Base-by-base conservation (phyloP, 2,329 filamentous ascomycete species). In the Sphaerulina vaccinii region DNA sequence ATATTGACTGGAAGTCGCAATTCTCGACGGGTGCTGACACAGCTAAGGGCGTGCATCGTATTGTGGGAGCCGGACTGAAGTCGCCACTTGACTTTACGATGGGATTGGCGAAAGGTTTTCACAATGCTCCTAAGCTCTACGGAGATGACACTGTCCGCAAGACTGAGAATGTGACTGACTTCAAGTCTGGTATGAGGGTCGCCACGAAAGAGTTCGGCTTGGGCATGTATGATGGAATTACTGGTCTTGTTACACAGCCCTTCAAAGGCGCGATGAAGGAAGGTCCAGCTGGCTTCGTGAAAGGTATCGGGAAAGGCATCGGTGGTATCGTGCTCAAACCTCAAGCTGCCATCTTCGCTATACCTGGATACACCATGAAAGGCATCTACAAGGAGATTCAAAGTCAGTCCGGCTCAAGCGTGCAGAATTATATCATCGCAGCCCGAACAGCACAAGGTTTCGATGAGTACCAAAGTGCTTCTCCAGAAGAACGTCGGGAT, bases 1-100 rank as follows among this genome's bases (percentile, higher is more conserved):
- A 49, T 32, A 53, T 59, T 39, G 47, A 51, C 33, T 54, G 52
- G 52, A 54, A 51, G 32, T 43, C 41, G 13, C 37, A 51, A 18
- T 52, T 68, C 15, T 60, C 64, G 21, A 69, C 60, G 18, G 63
- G 55, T 27, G 55, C 57, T 35, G 67, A 55, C 24, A 70, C 69
- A 13, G 60, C 63, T 8, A 69, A 70, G 51, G 69, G 69, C 6
- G 62, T 71, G 8, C 57, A 63, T n/a, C 63, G 64, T 19, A 70
- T 71, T 24, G 56, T 70, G 4, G 65, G 65, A 10, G 68, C 69
- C 16, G 67, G 67, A 11, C 62, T 92, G 55, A 88, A 87, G 64
- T 85, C 85, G 0, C 91, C 91, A 0, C 86, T 95, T 79, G 90
- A 95, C 68, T 88, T 96, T 61, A 89, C 88, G 18, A 73, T 96